Evolutionary conservation across 352 stramenopile species (phyloP), one percentile per base, ranked within the genome.

Genomic region (Pythium utonaiense): DNA sequence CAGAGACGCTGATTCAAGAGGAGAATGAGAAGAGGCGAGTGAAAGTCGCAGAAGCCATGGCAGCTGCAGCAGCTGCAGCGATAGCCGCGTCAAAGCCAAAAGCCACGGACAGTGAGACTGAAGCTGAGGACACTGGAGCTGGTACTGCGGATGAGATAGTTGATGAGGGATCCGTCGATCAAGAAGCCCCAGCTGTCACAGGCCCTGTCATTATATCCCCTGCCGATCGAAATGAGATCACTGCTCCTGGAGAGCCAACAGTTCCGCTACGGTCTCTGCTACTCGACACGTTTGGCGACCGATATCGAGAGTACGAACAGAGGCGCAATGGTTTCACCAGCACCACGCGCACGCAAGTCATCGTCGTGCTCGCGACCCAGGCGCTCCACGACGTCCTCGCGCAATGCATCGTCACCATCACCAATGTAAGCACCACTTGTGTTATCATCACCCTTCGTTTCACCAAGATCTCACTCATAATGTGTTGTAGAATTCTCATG

Each of bases 371-470:
- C 16, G 78, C 74, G 7, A 64, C 65, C 6, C 82, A 90, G 52
- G 73, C 78, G 1, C 66, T 87, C 1, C 59, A 54, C 25, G 53
- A 71, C 6, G 78, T 88, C 44, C 45, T 85, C 48, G 66, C 77
- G 6, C 82, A 92, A 42, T 92, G 80, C 48, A 62, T 90, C 36
- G 67, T 72, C 24, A 60, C 59, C 19, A 88, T 90, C 56, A 81
- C 71, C 8, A 72, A 77, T 3, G 82, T 90, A 78, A 34, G 72
- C 75, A 59, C 5, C 64, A 3, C 40, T 33, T 17, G 14, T 49
- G 61, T 31, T 51, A 25, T 9, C 64, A 3, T 42, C 34, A 14
- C 13, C 41, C 59, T 31, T 47, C n/a, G 7, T 10, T 53, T 33
- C 1, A 22, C 30, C 25, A 13, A n/a, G 59, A 16, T 61, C 31